Evolutionary conservation across 2,329 filamentous ascomycete genomes (phyloP).

Genomic region (Grosmannia penicillata): DNA sequence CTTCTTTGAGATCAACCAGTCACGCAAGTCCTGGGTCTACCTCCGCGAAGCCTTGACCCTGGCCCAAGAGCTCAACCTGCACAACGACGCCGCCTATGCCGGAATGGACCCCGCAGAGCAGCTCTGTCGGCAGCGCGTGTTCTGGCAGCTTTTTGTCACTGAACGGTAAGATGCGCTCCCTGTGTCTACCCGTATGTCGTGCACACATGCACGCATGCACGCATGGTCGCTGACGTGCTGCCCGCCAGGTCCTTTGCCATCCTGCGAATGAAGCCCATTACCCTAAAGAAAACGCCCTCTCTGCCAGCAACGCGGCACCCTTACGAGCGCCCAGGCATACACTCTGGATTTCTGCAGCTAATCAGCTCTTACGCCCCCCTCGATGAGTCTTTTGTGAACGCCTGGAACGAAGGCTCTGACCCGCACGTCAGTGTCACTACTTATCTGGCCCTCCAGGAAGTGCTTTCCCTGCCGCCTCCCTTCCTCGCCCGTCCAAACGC

Average conservation of each 20-base stretch:
- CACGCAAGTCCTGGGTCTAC: conserved; percentile 47
- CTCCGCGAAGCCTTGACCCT: conserved; percentile 45
- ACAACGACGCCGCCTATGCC: conserved; percentile 40
- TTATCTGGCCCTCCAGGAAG: conserved; percentile 20
- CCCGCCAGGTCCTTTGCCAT: conserved; percentile 43
- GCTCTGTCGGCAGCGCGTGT: conserved; percentile 39
- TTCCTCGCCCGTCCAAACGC: conserved; percentile 11
- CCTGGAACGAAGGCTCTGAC: conserved; percentile 45
- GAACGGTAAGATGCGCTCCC: conserved; percentile 39
- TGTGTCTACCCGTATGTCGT: too few relatives aligned
- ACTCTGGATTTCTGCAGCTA: conserved; percentile 44
- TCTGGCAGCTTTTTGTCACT: conserved; percentile 48
- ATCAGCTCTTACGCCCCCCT: conserved; percentile 47
- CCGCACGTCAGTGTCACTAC: conserved; percentile 19
- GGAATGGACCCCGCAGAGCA: conserved; percentile 31
- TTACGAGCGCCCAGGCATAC: conserved; percentile 35
- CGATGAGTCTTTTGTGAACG: conserved; percentile 46
- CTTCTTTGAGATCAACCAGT: conserved; percentile 46
- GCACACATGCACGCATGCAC: too few relatives aligned
- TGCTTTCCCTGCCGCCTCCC: conserved; percentile 18
- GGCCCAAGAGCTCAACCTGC: conserved; percentile 41
- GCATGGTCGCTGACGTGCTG: neutral
- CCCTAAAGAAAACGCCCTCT: conserved; percentile 42
- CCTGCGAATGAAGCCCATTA: conserved; percentile 47
- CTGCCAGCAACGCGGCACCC: conserved; percentile 35